Evolutionary conservation across 164 flowering plant genomes (phyloP).

Genomic region (Chimonanthus salicifolius): DNA sequence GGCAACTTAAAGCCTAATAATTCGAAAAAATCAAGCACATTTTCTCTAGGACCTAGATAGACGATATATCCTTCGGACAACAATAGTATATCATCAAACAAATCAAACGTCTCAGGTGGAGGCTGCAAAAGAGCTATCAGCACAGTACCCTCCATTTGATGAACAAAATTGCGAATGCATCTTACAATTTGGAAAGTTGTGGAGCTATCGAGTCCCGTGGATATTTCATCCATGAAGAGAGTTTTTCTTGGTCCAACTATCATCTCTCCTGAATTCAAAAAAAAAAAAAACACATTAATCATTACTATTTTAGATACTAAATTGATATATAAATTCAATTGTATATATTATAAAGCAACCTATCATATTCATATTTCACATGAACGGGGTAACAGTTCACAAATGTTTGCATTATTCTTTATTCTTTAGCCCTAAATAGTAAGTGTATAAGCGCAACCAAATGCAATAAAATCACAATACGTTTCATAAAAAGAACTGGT

Average conservation of each 20-base stretch:
- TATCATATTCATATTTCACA: too few species aligned
- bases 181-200: conserved; percentile 92
- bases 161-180: conserved; percentile 73
- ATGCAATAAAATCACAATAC: too few species aligned
- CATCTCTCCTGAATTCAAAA: conserved; percentile 67
- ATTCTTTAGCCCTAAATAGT: background rate
- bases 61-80: conserved; percentile 76
- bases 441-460: background rate
- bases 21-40: conserved; percentile 71
- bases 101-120: conserved; percentile 88
- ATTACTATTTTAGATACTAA: background rate
- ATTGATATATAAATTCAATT: background rate
- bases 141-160: conserved; percentile 76
- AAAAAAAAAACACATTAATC: background rate
- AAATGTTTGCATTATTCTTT: background rate
- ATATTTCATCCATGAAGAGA: conserved; percentile 96
- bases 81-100: conserved; percentile 80
- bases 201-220: conserved; percentile 95
- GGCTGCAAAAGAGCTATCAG: conserved; percentile 93
- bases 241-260: conserved; percentile 92
- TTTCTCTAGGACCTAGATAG: conserved; percentile 76
- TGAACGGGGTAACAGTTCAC: background rate
- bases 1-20: conserved; percentile 74
- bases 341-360: too few species aligned
- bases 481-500: background rate